These are phyloP conservation scores for Saturnispora serradocipensis DNA, from an alignment of 805 yeast species.

Conservation along the genomic window DNA sequence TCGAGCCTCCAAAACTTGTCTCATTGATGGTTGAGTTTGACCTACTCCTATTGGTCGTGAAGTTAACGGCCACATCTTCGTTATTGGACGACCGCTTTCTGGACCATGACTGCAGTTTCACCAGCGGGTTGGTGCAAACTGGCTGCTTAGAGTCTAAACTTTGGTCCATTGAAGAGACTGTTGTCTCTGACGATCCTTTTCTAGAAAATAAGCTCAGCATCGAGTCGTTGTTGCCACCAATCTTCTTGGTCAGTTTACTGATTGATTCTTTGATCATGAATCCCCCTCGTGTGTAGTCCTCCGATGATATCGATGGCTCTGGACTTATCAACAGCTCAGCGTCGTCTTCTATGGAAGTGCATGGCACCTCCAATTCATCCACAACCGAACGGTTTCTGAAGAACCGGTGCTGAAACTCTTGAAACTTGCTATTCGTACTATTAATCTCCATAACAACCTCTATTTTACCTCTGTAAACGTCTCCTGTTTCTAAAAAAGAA, in stretches of 20 bases:
- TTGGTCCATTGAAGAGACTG: neutral
- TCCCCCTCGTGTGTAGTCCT: neutral
- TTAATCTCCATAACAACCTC: neutral
- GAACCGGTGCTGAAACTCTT: neutral
- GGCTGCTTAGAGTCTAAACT: neutral
- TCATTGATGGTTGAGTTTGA: neutral
- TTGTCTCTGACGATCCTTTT: neutral
- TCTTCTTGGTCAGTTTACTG: conserved; percentile 6
- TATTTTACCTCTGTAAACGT: neutral
- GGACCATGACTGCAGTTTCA: neutral
- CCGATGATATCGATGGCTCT: neutral
- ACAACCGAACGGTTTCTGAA: neutral
- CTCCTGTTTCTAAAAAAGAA: neutral
- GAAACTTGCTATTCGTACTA: neutral
- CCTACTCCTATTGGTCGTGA: neutral
- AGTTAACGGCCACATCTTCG: neutral
- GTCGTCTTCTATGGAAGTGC: neutral
- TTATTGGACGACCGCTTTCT: neutral
- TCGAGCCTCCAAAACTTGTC: neutral
- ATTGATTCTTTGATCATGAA: conserved; percentile 4
- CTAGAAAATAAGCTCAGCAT: conserved; percentile 1
- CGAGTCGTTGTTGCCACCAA: conserved; percentile 2
- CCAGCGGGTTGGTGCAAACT: neutral
- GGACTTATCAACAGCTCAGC: neutral
- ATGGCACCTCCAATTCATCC: neutral